phyloP scores from a whole-genome alignment of 805 yeast species.

The Metschnikowia koreensis region DNA sequence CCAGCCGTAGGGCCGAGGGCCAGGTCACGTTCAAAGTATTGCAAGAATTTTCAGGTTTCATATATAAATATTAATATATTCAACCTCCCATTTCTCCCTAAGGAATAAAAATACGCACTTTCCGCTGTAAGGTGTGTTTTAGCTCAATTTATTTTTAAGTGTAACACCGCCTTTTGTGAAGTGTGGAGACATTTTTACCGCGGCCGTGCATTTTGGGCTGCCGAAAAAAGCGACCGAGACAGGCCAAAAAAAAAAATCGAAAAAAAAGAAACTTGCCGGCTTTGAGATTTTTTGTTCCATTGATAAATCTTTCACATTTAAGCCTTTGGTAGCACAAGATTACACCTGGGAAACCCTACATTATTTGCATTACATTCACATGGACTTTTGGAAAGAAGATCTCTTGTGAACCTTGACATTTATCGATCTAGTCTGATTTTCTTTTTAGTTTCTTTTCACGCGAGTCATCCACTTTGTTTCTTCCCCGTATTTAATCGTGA shows the following conservation, averaged over 20 bases:
- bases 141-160: no score
- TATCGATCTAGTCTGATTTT: not conserved
- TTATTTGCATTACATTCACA: not conserved
- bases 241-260: constrained; percentile 1
- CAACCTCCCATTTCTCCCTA: no score
- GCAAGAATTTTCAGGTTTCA: no score
- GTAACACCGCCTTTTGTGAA: not conserved
- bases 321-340: not conserved
- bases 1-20: not conserved
- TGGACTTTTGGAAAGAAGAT: not conserved
- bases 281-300: constrained; percentile 2
- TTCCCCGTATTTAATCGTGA: constrained; percentile 5
- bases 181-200: not conserved
- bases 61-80: no score
- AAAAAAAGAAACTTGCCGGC: constrained; percentile 7
- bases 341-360: not conserved
- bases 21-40: not conserved
- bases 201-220: constrained; percentile 5
- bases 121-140: no score
- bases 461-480: not conserved
- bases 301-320: constrained; percentile 5
- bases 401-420: not conserved
- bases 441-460: not conserved
- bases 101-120: no score
- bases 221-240: constrained; percentile 1